Base-by-base conservation (phyloP, 257 asterid species). In the Catharanthus roseus region DNA sequence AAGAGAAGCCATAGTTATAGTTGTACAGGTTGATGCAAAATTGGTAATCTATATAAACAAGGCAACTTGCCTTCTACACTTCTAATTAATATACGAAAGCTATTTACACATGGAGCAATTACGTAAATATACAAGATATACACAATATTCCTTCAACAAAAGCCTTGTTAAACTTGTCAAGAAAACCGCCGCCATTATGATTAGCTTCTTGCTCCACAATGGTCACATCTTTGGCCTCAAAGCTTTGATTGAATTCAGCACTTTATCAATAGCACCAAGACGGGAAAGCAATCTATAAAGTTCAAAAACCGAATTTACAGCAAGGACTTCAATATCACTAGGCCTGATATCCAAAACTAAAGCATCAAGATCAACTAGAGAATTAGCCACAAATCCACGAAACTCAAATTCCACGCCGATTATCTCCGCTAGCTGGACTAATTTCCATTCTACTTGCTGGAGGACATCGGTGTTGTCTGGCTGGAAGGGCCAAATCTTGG, bases 401-500 rank as follows among this genome's bases (percentile, higher is more conserved):
- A n/a, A n/a, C n/a, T n/a, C 88, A 21, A 91, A 91, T 24, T 91
- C 90, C 0, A 91, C 89, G 0, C 91, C 89, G 4, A 91, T 80
- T 0, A 86, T 81, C 31, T 84, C 88, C 1, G 97, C 96, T 49
- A 91, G 31, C 29, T 87, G 93, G 26, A 93, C 95, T 9, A 91
- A 75, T 63, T 86, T 91, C 96, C 88, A 87, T 1, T 96, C 96
- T 1, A 91, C 97, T 53, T 87, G 82, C 77, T 91, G 95, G 69
- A 91, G 67, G 0, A 84, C 81, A 10, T 91, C 96, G 1, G 81
- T 72, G 70, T 86, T 81, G 23, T 91, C 92, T 13, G 88, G 86
- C 85, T 84, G 96, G 97, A 96, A 26, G 93, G 96, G 9, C 92
- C 92, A 4, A 88, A 79, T 10, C 92, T 92, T 0, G 95, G 86